Evolutionary conservation across 768 basidiomycete species (phyloP), one percentile per base, ranked within the genome.

Genomic region (Leccinum imitatum): DNA sequence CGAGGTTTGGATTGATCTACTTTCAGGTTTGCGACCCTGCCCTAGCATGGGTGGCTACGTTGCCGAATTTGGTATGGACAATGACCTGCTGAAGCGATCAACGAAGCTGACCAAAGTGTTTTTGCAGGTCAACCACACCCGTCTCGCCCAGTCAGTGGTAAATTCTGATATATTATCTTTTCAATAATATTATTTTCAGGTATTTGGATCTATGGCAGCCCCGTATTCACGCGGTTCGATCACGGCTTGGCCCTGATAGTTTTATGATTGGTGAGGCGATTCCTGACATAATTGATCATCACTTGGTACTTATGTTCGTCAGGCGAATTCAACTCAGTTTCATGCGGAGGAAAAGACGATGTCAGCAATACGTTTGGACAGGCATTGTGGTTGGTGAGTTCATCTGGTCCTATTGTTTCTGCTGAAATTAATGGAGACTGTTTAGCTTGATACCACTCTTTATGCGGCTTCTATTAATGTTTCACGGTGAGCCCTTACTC

Each of bases 311-410:
- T 15, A 63, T 48, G 10, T 14, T 39, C 7, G 7, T 7, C 21
- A 82, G 82, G 83, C 8, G 82, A 84, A 68, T 83, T 81, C 61
- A 84, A 82, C 59, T 83, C 82, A 0, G 81, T 83, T 11, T 82
- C 81, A 6, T 84, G 82, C 56, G 78, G 79, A 13, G 83, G 83
- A 5, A 78, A 73, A 54, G 75, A 78, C 58, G 77, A 76, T 48
- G 79, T 83, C 39, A 81, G 78, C 66, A 81, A 83, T 61, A 83
- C 83, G 3, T 82, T 84, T 57, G 82, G 83, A 25, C 83, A 84
- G 60, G 79, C 82, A 14, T 71, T 84, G 33, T 83, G 82, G 82
- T 71, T 84, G 53, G 71, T 82, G 25, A 76, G 82, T 59, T 63
- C 23, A 44, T 15, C 10, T 47, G 3, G 14, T 51, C 23, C n/a